Evolutionary conservation across 306 rosid genomes (phyloP).

Genomic region (Adenanthera pavonina): DNA sequence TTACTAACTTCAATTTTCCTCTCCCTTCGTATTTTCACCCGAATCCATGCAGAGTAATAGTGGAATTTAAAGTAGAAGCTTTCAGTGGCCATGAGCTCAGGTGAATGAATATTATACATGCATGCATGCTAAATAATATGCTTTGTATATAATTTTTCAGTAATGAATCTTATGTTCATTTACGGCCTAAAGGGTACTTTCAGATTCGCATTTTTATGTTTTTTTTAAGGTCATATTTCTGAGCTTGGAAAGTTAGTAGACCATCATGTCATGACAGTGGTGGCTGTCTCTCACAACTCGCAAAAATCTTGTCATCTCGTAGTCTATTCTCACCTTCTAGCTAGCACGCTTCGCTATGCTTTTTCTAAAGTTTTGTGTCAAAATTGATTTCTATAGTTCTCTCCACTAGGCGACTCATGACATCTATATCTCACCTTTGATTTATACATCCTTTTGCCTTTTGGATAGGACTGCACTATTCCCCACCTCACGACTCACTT

Average conservation of each 20-base stretch:
- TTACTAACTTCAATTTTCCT: too few species aligned
- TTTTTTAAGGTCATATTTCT: too few species aligned
- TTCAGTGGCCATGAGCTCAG: neutral
- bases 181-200: neutral
- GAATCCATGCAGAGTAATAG: slow-evolving; percentile 37
- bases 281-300: neutral
- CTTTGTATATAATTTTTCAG: neutral
- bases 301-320: slow-evolving; percentile 1
- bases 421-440: neutral
- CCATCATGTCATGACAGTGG: neutral
- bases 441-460: neutral
- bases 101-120: neutral
- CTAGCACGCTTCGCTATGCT: neutral
- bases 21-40: neutral
- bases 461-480: neutral
- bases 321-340: neutral
- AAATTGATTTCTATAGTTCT: neutral
- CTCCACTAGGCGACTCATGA: neutral
- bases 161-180: slow-evolving; percentile 2
- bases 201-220: neutral
- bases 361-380: neutral
- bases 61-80: neutral
- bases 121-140: slow-evolving; percentile 15
- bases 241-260: neutral
- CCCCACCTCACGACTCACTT: neutral